Evolutionary conservation across 1,284 basidiomycete genomes (phyloP), one percentile per base, ranked within the genome.

Genomic region (Pyrrhoderma lamaoense): DNA sequence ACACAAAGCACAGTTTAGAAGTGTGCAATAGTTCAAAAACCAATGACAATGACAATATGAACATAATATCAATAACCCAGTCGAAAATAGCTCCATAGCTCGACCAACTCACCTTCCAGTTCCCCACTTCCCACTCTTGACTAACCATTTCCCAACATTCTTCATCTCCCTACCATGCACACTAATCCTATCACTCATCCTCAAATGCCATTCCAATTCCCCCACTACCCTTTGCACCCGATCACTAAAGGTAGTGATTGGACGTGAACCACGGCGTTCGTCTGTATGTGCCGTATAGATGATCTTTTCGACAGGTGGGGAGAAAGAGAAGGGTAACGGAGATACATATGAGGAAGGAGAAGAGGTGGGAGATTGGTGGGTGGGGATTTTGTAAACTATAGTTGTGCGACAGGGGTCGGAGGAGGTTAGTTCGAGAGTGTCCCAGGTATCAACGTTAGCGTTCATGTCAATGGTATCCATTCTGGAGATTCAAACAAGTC

Each of bases 391-490:
- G 34, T 38, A n/a, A 21, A 51, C 18, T 13, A 51, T 34, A 3
- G 19, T 37, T 5, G 51, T 52, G 7, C 38, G 51, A 42, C 51
- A 52, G 2, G 51, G 51, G 25, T 52, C 51, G 3, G 25, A 18
- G 9, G 51, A 42, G 13, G 45, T 52, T 23, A 52, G 45, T 42
- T 52, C 45, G 37, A 52, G 45, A 13, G 46, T 42, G 18, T 52
- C 45, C 51, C 45, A 52, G n/a, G 16, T 3, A 31, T 34, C 38
- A 25, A 31, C 42, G n/a, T 16, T 0, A 5, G 11, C 11, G 7
- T 5, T 31, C 27, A 31, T n/a, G n/a, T n/a, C n/a, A n/a, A n/a
- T n/a, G n/a, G n/a, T n/a, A n/a, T n/a, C n/a, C n/a, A n/a, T n/a
- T n/a, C n/a, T n/a, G n/a, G n/a, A n/a, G n/a, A n/a, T n/a, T n/a